phyloP scores from a whole-genome alignment of 768 basidiomycete genomes.

The Nidularia pulvinata region DNA sequence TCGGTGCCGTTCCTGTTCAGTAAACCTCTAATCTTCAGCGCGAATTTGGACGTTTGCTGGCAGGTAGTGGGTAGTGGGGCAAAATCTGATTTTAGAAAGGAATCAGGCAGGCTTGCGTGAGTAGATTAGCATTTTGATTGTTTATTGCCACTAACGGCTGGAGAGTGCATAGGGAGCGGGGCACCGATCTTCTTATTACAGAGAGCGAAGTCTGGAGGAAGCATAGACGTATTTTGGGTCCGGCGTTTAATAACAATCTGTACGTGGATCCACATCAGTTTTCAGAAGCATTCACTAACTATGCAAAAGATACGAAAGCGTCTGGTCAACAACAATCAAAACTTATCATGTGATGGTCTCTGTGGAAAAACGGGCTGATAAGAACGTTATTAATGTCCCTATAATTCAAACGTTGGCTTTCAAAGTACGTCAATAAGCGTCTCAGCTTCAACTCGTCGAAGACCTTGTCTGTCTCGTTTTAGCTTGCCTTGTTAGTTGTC shows the following conservation, averaged over 20 bases:
- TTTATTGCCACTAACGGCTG: too few relatives aligned
- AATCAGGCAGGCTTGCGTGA: constrained; percentile 5
- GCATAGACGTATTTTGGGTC: constrained; percentile 27
- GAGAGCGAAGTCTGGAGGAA: constrained; percentile 30
- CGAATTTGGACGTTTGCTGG: constrained; percentile 21
- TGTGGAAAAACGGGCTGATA: constrained; percentile 16
- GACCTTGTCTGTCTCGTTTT: background rate
- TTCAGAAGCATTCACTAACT: background rate
- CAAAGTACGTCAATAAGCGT: too few relatives aligned
- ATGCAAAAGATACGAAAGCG: constrained; percentile 18
- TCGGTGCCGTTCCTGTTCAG: constrained; percentile 17
- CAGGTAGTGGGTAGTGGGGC: constrained; percentile 17
- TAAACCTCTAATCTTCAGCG: constrained; percentile 15
- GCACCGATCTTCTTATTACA: constrained; percentile 26
- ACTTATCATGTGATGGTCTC: constrained; percentile 23
- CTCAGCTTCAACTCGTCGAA: too few relatives aligned
- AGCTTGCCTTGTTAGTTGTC: constrained; percentile 6
- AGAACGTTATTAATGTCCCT: constrained; percentile 8
- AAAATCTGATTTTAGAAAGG: constrained; percentile 14
- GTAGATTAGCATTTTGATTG: constrained; percentile 1
- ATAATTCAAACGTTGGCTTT: constrained; percentile 13
- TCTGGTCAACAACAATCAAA: constrained; percentile 20
- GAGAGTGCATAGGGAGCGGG: constrained; percentile 20
- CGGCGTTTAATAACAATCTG: constrained; percentile 26
- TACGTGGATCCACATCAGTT: constrained; percentile 6